Evolutionary conservation across 164 flowering plant genomes (phyloP), one percentile per base, ranked within the genome.

Genomic region (Magnolia officinalis): DNA sequence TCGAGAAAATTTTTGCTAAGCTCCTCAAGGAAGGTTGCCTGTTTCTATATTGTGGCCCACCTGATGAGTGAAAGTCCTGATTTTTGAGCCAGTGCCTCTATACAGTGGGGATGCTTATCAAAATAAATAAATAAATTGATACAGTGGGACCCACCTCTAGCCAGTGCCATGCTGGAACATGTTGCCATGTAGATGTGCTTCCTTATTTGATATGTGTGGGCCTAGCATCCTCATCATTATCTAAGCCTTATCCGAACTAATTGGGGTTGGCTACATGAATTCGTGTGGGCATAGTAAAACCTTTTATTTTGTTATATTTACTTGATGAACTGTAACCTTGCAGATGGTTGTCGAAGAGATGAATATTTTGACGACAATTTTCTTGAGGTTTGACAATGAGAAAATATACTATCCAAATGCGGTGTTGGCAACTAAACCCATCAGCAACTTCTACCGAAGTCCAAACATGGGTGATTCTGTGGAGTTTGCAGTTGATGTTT

Each of bases 281-380:
- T 37, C 0, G 45, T 5, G 8, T 55, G 16, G 59, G 59, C 59
- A 55, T 4, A 9, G 2, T 55, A 55, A 4, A 55, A 55, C 8
- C 59, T 55, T 37, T 66, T 37, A 19, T 58, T 49, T 55, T 14
- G 24, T 37, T 31, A 23, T 21, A 75, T 69, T 11, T 75, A 23
- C 26, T 68, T 80, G 26, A 75, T 80, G 13, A 55, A 50, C 66
- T 52, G 8, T 68, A 69, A 21, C 21, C 50, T 80, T 75, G 73
- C 91, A 94, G 98, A 85, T 94, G 92, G 67, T 85, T 8, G 98
- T 94, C n/a, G 98, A 94, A 78, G 97, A 94, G 87, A 88, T 94
- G 96, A 92, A 92, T 82, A 88, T 94, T 50, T 81, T 92, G 82
- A 89, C 90, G 0, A 94, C 96, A 23, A 75, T 92, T 61, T 94